A percentile compares a stretch with the other conserved stretches of the same genome.
Conservation (phyloP, 1,139 yeast genomes). For the Saccharomyces hybrid region DNA sequence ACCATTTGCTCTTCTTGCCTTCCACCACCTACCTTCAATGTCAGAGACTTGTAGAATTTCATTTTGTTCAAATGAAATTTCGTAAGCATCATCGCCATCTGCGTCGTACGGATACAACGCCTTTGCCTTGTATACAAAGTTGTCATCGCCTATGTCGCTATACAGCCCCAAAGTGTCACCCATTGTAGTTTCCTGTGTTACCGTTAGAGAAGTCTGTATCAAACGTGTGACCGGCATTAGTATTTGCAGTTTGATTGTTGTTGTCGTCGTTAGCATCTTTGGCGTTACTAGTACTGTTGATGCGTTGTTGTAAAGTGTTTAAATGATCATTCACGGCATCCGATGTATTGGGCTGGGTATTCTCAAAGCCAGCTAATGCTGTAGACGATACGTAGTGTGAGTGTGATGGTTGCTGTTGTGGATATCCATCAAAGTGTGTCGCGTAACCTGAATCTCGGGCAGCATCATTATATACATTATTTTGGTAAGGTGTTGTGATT, state of each 20-base stretch:
- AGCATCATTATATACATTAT: neutral
- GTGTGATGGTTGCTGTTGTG: neutral
- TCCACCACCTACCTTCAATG: slow-evolving; percentile 98
- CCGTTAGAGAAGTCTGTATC: slow-evolving; percentile 32
- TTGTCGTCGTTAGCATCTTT: neutral
- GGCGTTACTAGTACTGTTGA: slow-evolving; percentile 4
- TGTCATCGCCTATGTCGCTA: slow-evolving; percentile 36
- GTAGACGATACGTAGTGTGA: slow-evolving; percentile 33
- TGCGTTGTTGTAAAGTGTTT: neutral
- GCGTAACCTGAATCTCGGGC: neutral
- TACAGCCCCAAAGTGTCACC: slow-evolving; percentile 31
- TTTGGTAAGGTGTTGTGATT: neutral
- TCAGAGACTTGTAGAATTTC: slow-evolving; percentile 88
- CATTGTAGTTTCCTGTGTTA: slow-evolving; percentile 32
- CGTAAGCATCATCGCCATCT: slow-evolving; percentile 91
- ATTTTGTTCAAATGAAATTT: slow-evolving; percentile 81
- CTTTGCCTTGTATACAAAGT: slow-evolving; percentile 76
- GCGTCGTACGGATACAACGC: slow-evolving; percentile 86
- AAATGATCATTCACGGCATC: slow-evolving; percentile 4
- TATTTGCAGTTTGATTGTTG: slow-evolving; percentile 3
- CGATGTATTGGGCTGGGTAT: slow-evolving; percentile 23
- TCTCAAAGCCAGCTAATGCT: slow-evolving; percentile 36
- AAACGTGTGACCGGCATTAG: slow-evolving; percentile 21
- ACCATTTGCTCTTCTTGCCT: slow-evolving; percentile 81
- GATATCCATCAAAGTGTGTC: neutral